These are phyloP conservation scores for Quercus cerris DNA, from an alignment of 306 rosid genomes.

Conservation along the genomic window DNA sequence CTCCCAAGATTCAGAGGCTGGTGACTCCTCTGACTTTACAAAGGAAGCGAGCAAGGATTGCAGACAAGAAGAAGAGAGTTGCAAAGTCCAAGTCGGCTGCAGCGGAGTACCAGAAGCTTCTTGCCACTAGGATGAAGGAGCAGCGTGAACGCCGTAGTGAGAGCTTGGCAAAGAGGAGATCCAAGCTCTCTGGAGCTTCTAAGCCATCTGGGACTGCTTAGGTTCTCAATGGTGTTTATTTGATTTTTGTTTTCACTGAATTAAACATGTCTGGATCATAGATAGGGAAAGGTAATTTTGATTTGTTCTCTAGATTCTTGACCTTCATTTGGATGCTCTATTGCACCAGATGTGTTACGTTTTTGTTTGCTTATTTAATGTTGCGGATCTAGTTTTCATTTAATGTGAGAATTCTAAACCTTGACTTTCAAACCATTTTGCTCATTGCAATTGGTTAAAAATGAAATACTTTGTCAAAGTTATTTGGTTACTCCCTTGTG, in stretches of 20 bases:
- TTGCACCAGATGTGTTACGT: background rate
- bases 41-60: slow-evolving; percentile 45
- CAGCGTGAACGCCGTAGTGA: slow-evolving; percentile 49
- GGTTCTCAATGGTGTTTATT: background rate
- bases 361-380: background rate
- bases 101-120: slow-evolving; percentile 45
- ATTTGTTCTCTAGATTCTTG: background rate
- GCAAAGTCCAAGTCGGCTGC: slow-evolving; percentile 45
- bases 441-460: background rate
- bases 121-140: slow-evolving; percentile 45
- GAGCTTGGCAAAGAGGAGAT: slow-evolving; percentile 49
- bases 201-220: slow-evolving; percentile 27
- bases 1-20: slow-evolving; percentile 51
- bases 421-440: background rate
- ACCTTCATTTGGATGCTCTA: background rate
- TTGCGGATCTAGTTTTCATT: background rate
- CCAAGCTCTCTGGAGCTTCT: slow-evolving; percentile 36
- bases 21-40: slow-evolving; percentile 50
- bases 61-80: slow-evolving; percentile 48
- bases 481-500: too few relatives aligned
- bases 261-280: background rate
- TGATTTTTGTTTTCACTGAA: background rate
- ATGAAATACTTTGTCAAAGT: background rate
- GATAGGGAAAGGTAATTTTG: slow-evolving; percentile 6
- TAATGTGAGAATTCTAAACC: background rate